Conservation (phyloP, 2,329 filamentous ascomycete genomes). For the Trichoderma sp. region DNA sequence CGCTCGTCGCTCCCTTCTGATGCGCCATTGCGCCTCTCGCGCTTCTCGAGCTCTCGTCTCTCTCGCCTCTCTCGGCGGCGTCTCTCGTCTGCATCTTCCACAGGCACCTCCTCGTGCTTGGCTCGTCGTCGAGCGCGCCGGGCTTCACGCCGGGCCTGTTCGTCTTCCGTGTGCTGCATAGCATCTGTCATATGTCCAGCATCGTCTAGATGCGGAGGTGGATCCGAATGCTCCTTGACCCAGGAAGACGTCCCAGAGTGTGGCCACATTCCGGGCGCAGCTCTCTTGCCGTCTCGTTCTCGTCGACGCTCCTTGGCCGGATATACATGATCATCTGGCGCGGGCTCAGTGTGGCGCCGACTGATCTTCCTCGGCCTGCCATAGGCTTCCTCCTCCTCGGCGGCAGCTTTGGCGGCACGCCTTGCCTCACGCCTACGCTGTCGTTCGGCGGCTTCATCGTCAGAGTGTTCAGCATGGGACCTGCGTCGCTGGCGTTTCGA, state of each 20-base stretch:
- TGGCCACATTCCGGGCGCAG: conserved; percentile 55
- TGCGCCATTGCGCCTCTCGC: conserved; percentile 35
- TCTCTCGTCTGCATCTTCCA: conserved; percentile 51
- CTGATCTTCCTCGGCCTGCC: conserved; percentile 42
- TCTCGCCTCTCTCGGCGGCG: conserved; percentile 50
- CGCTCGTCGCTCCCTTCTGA: conserved; percentile 53
- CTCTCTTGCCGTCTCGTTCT: conserved; percentile 45
- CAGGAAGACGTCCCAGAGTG: conserved; percentile 67
- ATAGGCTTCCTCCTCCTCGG: conserved; percentile 44
- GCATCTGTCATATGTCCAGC: conserved; percentile 41
- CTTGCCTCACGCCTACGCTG: conserved; percentile 58
- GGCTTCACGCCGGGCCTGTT: conserved; percentile 55
- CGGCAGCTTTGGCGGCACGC: conserved; percentile 48
- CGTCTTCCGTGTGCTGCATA: conserved; percentile 47
- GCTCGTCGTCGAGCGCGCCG: conserved; percentile 51
- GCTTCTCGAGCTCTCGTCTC: conserved; percentile 43
- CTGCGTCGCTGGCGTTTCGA: conserved; percentile 56
- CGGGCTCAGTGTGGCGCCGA: conserved; percentile 48
- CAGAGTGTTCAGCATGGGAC: conserved; percentile 47
- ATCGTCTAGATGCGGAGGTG: conserved; percentile 55
- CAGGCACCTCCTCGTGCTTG: conserved; percentile 48
- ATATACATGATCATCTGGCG: conserved; percentile 52
- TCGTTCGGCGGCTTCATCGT: conserved; percentile 59
- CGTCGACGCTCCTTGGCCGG: conserved; percentile 44
- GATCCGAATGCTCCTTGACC: conserved; percentile 68